Conservation (phyloP, 805 yeast species). For the Wickerhamomyces bisporus region DNA sequence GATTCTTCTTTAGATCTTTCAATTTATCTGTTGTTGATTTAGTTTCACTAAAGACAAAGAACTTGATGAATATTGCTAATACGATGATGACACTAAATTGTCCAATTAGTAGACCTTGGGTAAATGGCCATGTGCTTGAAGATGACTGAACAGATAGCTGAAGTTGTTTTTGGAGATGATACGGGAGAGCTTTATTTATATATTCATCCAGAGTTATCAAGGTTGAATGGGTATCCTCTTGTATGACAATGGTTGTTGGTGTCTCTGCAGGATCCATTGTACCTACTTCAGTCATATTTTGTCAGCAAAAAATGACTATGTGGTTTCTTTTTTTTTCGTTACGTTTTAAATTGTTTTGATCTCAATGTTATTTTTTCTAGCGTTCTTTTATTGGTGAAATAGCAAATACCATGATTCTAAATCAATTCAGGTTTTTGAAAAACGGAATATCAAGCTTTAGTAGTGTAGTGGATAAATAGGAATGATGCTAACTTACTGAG, state of each 20-base stretch:
- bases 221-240: slow-evolving; percentile 21
- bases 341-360: no score
- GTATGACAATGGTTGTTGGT: slow-evolving; percentile 19
- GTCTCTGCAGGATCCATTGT: background rate
- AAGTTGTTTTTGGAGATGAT: slow-evolving; percentile 30
- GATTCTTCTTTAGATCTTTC: slow-evolving; percentile 21
- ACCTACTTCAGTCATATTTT: background rate
- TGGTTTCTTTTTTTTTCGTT: no score
- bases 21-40: slow-evolving; percentile 24
- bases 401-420: no score
- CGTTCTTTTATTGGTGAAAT: no score
- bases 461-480: no score
- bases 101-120: slow-evolving; percentile 71
- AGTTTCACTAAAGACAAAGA: slow-evolving; percentile 71
- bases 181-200: slow-evolving; percentile 29
- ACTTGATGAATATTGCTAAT: slow-evolving; percentile 60
- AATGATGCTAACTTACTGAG: no score
- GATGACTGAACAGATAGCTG: slow-evolving; percentile 13
- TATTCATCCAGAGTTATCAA: slow-evolving; percentile 33
- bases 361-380: no score
- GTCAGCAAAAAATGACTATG: background rate
- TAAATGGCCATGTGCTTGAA: slow-evolving; percentile 53
- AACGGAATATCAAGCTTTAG: no score
- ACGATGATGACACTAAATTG: slow-evolving; percentile 66
- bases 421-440: no score